Evolutionary conservation across 2,329 filamentous ascomycete genomes (phyloP).

Genomic region (Didymella pinodella): DNA sequence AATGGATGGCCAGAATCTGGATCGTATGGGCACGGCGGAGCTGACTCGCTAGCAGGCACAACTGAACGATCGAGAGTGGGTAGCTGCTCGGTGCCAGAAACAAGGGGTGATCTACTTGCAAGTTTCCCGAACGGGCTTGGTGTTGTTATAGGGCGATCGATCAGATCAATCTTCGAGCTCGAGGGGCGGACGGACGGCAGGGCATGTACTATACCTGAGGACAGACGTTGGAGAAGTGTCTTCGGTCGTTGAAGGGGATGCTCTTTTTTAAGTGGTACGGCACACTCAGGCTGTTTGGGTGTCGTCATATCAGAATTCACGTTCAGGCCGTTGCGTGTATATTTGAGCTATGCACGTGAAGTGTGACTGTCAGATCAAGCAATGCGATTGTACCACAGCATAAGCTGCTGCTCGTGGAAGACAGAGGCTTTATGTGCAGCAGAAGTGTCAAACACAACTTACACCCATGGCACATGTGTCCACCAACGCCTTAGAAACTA

Average conservation of each 20-base stretch:
- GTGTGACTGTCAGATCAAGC: background rate
- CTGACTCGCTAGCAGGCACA: background rate
- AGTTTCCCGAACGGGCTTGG: background rate
- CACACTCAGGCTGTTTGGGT: background rate
- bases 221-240: slow-evolving; percentile 28
- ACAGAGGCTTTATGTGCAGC: slow-evolving; percentile 1
- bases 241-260: slow-evolving; percentile 20
- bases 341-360: background rate
- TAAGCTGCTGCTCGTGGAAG: background rate
- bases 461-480: background rate
- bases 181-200: slow-evolving; percentile 17
- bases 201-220: slow-evolving; percentile 22
- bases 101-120: background rate
- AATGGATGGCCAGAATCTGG: slow-evolving; percentile 29
- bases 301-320: slow-evolving; percentile 4
- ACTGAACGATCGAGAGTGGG: background rate
- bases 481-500: slow-evolving; percentile 1
- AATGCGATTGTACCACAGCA: background rate
- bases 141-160: slow-evolving; percentile 10
- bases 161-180: slow-evolving; percentile 2
- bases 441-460: slow-evolving; percentile 1
- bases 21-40: slow-evolving; percentile 29
- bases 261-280: background rate
- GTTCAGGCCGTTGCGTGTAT: background rate
- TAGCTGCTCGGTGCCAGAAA: background rate